Evolutionary conservation across 176 grass and related monocot species (phyloP), one percentile per base, ranked within the genome.

Genomic region (Eragrostis curvula): DNA sequence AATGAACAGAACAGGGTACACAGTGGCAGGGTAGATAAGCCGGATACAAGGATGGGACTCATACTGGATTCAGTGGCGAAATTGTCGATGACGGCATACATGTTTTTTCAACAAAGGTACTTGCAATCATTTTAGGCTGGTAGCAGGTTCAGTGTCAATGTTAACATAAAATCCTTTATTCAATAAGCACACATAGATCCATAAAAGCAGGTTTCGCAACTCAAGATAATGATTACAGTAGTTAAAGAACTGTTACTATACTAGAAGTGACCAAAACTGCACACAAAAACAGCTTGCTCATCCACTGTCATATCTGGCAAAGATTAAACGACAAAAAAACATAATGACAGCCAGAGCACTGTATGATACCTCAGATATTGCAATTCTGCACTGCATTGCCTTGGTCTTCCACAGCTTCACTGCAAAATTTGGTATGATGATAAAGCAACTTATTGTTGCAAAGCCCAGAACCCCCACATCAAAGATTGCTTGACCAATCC

Each of bases 341-440:
- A 36, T 36, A 36, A 36, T 36, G 71, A 55, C 36, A 52, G 28
- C 17, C 49, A 55, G 29, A 32, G 28, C 0, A 74, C 32, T 36
- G 32, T 36, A 36, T 36, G 32, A 36, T 36, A 36, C 32, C 32
- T 36, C 32, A 36, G 32, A 36, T 36, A 36, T 36, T 36, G 32
- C 32, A 36, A 36, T 36, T 36, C 32, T 36, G 32, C 4, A 36
- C 32, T 36, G 32, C 32, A 36, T 53, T 20, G 0, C 49, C 70
- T 52, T 51, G 47, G 0, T n/a, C 71, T 48, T 55, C 71, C 71
- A 73, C 4, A 73, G 8, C 49, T 53, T 55, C 29, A 73, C 8
- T 48, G 29, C 47, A 53, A 36, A 50, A 53, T 28, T 39, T 16
- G 71, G 71, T 53, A 73, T 53, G 30, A 73, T n/a, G 71, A 73